These are phyloP conservation scores for Saprolegnia diclina DNA, from an alignment of 352 stramenopile genomes.

Conservation along the genomic window DNA sequence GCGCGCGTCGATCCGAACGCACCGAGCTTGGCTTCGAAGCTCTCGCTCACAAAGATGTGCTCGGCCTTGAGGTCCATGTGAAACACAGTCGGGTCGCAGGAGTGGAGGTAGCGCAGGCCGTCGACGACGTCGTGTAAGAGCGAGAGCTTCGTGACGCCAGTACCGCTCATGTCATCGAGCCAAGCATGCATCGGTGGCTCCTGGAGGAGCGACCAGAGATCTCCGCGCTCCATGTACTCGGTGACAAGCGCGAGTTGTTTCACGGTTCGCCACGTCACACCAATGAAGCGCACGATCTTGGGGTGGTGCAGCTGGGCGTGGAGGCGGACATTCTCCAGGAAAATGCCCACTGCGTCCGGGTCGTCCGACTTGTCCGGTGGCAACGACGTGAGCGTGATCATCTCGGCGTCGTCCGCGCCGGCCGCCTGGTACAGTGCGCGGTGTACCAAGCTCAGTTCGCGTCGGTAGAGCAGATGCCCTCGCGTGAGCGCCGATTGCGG, in stretches of 20 bases:
- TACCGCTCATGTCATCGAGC: not conserved
- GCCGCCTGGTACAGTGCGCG: not conserved
- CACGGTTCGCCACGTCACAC: conserved; percentile 45
- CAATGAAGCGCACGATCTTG: conserved; percentile 65
- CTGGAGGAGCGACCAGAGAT: conserved; percentile 35
- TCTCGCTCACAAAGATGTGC: conserved; percentile 31
- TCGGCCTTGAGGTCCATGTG: conserved; percentile 25
- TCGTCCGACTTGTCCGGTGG: conserved; percentile 10
- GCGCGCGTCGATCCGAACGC: conserved; percentile 33
- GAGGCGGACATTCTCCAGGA: conserved; percentile 32
- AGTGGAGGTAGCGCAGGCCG: conserved; percentile 24
- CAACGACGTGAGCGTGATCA: conserved; percentile 18
- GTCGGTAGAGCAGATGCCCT: not conserved
- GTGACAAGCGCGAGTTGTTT: conserved; percentile 64
- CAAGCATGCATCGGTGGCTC: not conserved
- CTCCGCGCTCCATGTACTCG: conserved; percentile 73
- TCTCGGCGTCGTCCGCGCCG: not conserved
- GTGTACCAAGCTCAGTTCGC: not conserved
- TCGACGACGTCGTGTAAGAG: conserved; percentile 20
- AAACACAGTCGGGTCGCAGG: conserved; percentile 4
- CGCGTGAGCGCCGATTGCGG: not conserved
- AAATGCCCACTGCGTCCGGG: conserved; percentile 17
- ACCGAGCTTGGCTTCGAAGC: conserved; percentile 35
- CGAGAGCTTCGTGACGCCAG: conserved; percentile 15
- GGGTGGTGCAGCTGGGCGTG: conserved; percentile 42